Base-by-base conservation (phyloP, 495 filamentous ascomycete species). In the Evansstolkia leycettana region DNA sequence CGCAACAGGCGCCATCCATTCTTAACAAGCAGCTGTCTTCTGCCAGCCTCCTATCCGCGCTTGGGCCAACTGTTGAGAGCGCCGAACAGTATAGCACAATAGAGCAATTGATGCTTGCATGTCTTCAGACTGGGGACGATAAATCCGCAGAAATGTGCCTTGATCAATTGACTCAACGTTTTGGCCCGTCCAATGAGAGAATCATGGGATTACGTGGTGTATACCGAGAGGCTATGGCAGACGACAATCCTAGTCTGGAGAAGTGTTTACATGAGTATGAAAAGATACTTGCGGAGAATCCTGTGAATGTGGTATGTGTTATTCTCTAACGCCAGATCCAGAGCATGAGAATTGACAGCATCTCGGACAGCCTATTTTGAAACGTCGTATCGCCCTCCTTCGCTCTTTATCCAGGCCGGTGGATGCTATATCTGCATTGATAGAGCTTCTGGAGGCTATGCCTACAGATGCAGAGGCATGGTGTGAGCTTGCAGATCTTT, bases 381-480 rank as follows among this genome's bases (percentile, higher is more conserved):
- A 96, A 60, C 78, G 90, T 29, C 79, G 82, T 14, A 72, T 88
- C 38, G 81, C 88, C 14, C 69, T 98, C 20, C 58, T 95, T 24
- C 69, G 74, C 37, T 82, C 80, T 18, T 65, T 93, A 43, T 72
- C 72, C 14, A 71, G 74, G 38, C 57, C 69, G 2, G 49, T 70
- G 7, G 84, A 93, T 39, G 84, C 90, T 9, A 82, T 84, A 31
- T 64, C 75, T 34, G 73, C 75, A 26, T 60, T 95, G 28, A 73
- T 77, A 40, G 65, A 78, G 38, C 65, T 95, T 18, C 68, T 98
- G 28, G 78, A 87, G 40, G 73, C 79, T 38, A 80, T 81, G 7
- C 89, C 90, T 4, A 94, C 84, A 6, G 92, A 96, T 62, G 78
- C 80, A 8, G 90, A 98, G 55, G 79, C 84, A 12, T 98, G 90